Evolutionary conservation across 2,329 filamentous ascomycete genomes (phyloP).

Genomic region (Neopestalotiopsis clavispora): DNA sequence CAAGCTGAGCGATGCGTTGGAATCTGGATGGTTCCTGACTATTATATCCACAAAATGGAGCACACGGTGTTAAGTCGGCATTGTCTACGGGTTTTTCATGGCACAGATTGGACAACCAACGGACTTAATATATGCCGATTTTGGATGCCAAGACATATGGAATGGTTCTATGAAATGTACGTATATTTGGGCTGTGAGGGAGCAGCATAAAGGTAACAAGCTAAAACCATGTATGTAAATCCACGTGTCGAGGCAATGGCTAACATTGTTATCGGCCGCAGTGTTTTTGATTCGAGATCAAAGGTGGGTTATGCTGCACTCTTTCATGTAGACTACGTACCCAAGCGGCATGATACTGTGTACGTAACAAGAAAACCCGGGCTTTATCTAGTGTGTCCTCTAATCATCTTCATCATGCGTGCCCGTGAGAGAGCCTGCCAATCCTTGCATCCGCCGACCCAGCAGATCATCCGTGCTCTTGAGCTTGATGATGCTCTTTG

Average conservation of each 20-base stretch:
- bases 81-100: background rate
- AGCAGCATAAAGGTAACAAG: too few relatives aligned
- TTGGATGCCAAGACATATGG: background rate
- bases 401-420: conserved; percentile 40
- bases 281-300: too few relatives aligned
- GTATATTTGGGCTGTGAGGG: too few relatives aligned
- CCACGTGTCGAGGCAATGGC: too few relatives aligned
- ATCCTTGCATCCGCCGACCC: conserved; percentile 61
- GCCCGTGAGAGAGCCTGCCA: conserved; percentile 59
- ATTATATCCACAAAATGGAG: background rate
- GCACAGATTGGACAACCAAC: background rate
- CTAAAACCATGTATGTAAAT: too few relatives aligned
- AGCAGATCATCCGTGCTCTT: conserved; percentile 63
- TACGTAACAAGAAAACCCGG: background rate
- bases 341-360: background rate
- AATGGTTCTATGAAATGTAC: too few relatives aligned
- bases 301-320: background rate
- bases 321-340: background rate
- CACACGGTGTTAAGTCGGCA: background rate
- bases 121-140: background rate
- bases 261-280: too few relatives aligned
- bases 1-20: too few relatives aligned
- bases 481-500: conserved; percentile 56
- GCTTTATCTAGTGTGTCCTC: background rate
- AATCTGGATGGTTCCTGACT: background rate